Base-by-base conservation (phyloP, 768 basidiomycete species). In the Scleroderma citrinum region DNA sequence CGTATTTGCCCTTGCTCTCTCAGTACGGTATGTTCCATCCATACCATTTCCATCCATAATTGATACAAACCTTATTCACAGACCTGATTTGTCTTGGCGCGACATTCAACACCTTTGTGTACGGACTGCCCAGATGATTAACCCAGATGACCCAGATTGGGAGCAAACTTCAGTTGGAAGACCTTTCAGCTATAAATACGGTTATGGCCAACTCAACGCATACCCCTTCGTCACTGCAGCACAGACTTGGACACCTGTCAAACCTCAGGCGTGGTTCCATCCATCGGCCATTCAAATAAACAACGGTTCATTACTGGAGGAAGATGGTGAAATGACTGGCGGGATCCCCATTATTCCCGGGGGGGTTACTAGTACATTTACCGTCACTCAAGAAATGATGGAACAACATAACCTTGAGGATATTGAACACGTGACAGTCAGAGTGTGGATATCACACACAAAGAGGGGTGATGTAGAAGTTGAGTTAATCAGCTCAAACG, bases 41-140 rank as follows among this genome's bases (percentile, higher is more conserved):
- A 24, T 10, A 14, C 32, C 16, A 24, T n/a, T 56, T 48, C 39
- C 29, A 39, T 11, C 36, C 31, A 26, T 34, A 40, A 43, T 45
- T 47, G 35, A 40, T 47, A 50, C 46, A 19, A 39, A 10, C 6
- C 40, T 26, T 29, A 11, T 23, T 35, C 16, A 52, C 90, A 64
- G 93, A 10, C 93, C 96, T 23, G 94, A 98, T 48, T 78, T 99
- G 17, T 85, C 89, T 31, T 99, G 96, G 96, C 83, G 96, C 44
- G 96, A 99, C 60, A 74, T 97, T 32, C 96, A 99, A 60, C 82
- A 99, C 60, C 75, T 99, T 20, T 84, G 85, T 54, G 81, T 97
- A 29, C 76, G 76, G 50, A 86, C 81, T 1, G 87, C 88, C 2
- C 75, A 81, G 17, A 72, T 77, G 57, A 81, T 99, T 66, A 97